A percentile compares a stretch with the other conserved stretches of the same genome.
Conservation (phyloP, 2,329 filamentous ascomycete genomes). For the Pleoardoris graminearum region DNA sequence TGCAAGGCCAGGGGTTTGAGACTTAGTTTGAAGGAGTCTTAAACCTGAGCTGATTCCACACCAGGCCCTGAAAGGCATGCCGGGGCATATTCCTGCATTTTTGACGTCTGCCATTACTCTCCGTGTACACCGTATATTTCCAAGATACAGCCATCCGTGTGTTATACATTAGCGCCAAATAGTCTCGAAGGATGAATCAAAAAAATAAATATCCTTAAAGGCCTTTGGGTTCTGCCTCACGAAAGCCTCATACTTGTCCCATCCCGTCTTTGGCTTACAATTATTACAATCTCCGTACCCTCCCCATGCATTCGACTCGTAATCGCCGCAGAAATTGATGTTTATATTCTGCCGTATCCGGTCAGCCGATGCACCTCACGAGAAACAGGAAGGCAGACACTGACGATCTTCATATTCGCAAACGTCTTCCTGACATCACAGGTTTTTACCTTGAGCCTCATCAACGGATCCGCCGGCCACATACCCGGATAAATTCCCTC, state of each 20-base stretch:
- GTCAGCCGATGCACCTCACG: neutral
- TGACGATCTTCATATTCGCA: conserved; percentile 23
- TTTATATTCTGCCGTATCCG: conserved; percentile 43
- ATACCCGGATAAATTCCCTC: conserved; percentile 47
- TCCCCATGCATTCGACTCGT: conserved; percentile 36
- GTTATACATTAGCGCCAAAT: too few species aligned
- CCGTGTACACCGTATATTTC: too few species aligned
- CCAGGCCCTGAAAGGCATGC: neutral
- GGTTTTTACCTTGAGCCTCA: conserved; percentile 36
- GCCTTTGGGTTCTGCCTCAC: conserved; percentile 23
- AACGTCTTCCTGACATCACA: conserved; percentile 50
- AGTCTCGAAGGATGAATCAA: conserved; percentile 21
- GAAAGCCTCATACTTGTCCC: conserved; percentile 30
- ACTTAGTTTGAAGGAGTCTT: neutral
- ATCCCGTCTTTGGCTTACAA: conserved; percentile 44
- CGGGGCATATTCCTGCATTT: too few species aligned
- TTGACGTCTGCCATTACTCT: too few species aligned
- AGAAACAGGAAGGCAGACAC: neutral
- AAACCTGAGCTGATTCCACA: neutral
- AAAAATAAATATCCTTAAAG: conserved; percentile 27
- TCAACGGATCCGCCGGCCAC: conserved; percentile 45
- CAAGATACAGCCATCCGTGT: too few species aligned
- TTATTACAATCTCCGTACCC: conserved; percentile 51
- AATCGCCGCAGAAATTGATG: conserved; percentile 53
- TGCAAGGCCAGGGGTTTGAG: neutral